Evolutionary conservation across 495 filamentous ascomycete genomes (phyloP), one percentile per base, ranked within the genome.

Genomic region (Penicillium subrubescens): DNA sequence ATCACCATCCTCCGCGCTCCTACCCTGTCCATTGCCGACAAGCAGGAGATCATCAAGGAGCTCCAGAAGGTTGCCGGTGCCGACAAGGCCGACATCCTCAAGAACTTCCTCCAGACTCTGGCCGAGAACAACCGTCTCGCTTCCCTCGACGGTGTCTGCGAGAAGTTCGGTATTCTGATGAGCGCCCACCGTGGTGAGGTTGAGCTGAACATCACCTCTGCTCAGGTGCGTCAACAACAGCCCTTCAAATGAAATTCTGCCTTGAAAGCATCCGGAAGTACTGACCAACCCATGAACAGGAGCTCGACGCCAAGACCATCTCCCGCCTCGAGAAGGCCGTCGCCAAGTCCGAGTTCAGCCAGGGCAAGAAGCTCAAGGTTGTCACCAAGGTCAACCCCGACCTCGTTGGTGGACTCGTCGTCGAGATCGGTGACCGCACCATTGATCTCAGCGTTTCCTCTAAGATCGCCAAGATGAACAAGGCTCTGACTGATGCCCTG

Each of bases 391-490:
- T 98, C 75, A 92, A 97, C 86, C 86, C 94, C 62, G 94, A 97
- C 46, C 95, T 98, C 73, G 79, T 96, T 61, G 95, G 95, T 55
- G 95, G 95, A 23, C 89, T 99, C 57, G 79, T 99, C 65, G 95
- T 99, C 72, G 94, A 99, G 79, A 91, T 99, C 70, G 94, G 93
- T 72, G 96, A 97, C 85, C 90, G 96, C 72, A 98, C 95, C 74
- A 95, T 99, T 74, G 95, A 99, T 81, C 90, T 97, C 63, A 94
- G 90, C 82, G 92, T 99, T 70, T 95, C 95, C 15, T 83, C 92
- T 74, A 95, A 92, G 88, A 90, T 99, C 81, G 84, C 91, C 78
- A 96, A 93, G 87, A 90, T 98, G 88, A 99, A 98, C 91, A 99
- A 99, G 89, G 89, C 97, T 75, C 89, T 99, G 72, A 92, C 86